Evolutionary conservation across 2,329 filamentous ascomycete species (phyloP), one percentile per base, ranked within the genome.

Genomic region (Cytospora leucostoma): DNA sequence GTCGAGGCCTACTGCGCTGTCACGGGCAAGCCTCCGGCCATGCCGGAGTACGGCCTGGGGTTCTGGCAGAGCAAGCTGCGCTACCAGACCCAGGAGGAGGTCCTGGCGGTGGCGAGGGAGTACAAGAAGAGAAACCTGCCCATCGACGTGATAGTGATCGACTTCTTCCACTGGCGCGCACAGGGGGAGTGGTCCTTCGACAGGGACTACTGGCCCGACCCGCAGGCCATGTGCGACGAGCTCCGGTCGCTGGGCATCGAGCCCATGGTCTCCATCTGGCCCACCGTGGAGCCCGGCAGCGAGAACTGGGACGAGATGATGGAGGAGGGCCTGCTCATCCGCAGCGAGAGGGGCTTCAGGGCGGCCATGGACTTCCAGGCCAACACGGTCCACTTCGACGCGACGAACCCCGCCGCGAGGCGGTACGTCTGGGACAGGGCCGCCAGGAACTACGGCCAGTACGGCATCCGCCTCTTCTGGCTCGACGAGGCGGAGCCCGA

Each of bases 131-230:
- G 85, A 1, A 70, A 82, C 0, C 71, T 89, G 17, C 86, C 86
- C 0, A 76, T 89, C 19, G 85, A 88, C 69, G 70, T 89, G 2
- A 88, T 89, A n/a, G 87, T 89, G 0, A 76, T 86, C 44, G 87
- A 89, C 68, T 89, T 85, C 71, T 89, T 89, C 71, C 87, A 89
- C 70, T 89, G 87, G 87, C 82, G 82, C 8, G 77, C 78, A 8
- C 86, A 90, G 70, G 87, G 88, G 7, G 87, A 90, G 61, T 90
- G 87, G 87, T 84, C 79, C 47, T 89, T 90, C 67, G 87, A 90
- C 68, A 74, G 79, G 0, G 78, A 78, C 0, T 89, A 83, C 68
- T 89, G 85, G 85, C 87, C 87, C 0, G 84, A 90, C 69, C 86
- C 66, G 12, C 84, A 84, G 53, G 83, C 83, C 4, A 90, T 90